phyloP scores from a whole-genome alignment of 2,329 filamentous ascomycete species.

The Mycocentrospora acerina region DNA sequence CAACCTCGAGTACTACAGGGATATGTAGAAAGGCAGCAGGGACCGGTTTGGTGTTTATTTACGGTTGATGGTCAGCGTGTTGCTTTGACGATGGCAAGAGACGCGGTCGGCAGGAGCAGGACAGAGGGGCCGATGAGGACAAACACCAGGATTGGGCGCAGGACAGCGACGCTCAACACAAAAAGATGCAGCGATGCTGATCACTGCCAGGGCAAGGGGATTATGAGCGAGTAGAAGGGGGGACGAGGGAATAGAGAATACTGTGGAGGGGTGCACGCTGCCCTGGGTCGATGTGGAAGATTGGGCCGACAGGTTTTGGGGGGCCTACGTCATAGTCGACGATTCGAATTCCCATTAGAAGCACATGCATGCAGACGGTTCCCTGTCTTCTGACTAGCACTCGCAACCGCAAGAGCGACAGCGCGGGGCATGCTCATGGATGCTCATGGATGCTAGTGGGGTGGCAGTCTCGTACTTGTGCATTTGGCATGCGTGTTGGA shows the following conservation, averaged over 20 bases:
- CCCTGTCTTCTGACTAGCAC: too few species aligned
- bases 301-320: conserved; percentile 7
- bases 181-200: conserved; percentile 21
- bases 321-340: conserved; percentile 10
- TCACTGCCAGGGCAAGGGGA: conserved; percentile 27
- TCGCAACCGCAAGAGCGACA: too few species aligned
- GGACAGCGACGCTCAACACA: conserved; percentile 19
- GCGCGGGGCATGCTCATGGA: too few species aligned
- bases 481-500: too few species aligned
- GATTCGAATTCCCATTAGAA: conserved; percentile 8
- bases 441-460: too few species aligned
- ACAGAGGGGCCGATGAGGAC: conserved; percentile 19
- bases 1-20: conserved; percentile 3
- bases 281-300: conserved; percentile 2
- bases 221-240: conserved; percentile 13
- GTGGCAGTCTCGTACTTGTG: too few species aligned
- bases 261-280: conserved; percentile 1
- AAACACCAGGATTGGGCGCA: conserved; percentile 16
- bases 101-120: conserved; percentile 20
- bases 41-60: neutral
- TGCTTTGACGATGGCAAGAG: conserved; percentile 10
- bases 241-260: conserved; percentile 12
- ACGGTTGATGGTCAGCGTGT: neutral
- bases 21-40: conserved; percentile 3
- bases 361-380: too few species aligned